A percentile compares a stretch with the other conserved stretches of the same genome.
Conservation (phyloP, 2,329 filamentous ascomycete species). For the Cryoendolithus antarcticus region DNA sequence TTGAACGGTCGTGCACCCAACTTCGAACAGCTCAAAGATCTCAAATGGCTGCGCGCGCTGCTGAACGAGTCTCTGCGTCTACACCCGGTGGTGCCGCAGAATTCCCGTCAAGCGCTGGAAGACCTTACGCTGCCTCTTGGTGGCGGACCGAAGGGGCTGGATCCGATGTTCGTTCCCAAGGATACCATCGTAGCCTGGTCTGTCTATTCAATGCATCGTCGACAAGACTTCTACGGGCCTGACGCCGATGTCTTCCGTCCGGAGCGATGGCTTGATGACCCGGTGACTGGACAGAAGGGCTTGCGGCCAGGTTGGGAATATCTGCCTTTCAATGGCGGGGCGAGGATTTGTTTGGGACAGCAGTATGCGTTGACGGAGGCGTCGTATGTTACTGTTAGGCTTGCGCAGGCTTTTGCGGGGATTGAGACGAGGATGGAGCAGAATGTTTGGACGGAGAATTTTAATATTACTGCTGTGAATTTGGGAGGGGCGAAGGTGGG, state of each 20-base stretch:
- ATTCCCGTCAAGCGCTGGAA: constrained; percentile 57
- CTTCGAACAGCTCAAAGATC: constrained; percentile 23
- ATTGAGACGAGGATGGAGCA: constrained; percentile 20
- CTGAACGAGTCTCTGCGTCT: constrained; percentile 68
- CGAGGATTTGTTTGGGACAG: constrained; percentile 13
- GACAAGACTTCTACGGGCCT: constrained; percentile 36
- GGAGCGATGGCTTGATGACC: constrained; percentile 26
- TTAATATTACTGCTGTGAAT: constrained; percentile 19
- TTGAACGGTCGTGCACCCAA: constrained; percentile 28
- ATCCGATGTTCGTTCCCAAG: constrained; percentile 54
- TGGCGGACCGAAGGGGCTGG: constrained; percentile 38
- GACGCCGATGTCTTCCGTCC: constrained; percentile 31
- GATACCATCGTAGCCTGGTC: constrained; percentile 55
- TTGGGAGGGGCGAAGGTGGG: constrained; percentile 18
- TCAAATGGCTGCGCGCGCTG: constrained; percentile 39
- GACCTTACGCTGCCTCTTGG: constrained; percentile 64
- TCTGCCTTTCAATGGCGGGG: constrained; percentile 25
- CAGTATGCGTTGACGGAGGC: constrained; percentile 8
- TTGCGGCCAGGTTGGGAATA: constrained; percentile 25
- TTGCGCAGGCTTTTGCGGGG: constrained; percentile 58
- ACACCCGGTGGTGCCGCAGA: constrained; percentile 69
- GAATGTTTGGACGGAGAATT: constrained; percentile 17
- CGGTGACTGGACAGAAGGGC: constrained; percentile 17
- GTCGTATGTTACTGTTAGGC: constrained; percentile 21
- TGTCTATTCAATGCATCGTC: constrained; percentile 61